Conservation (phyloP, 352 stramenopile genomes). For the Pythium myriotylum region DNA sequence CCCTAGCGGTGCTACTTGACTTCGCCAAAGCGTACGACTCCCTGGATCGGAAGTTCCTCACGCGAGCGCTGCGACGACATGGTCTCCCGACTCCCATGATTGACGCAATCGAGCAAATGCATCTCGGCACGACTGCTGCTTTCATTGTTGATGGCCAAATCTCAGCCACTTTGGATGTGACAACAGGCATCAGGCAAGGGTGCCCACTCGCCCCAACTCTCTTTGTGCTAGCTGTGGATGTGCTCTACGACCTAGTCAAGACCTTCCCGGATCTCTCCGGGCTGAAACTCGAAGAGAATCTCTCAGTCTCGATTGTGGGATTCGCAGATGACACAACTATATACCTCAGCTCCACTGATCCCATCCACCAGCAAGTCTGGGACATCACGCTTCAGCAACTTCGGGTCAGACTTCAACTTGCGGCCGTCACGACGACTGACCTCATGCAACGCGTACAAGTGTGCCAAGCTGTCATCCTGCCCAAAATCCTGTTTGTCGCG, state of each 20-base stretch:
- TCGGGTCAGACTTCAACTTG: slow-evolving; percentile 2
- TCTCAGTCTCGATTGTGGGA: not conserved
- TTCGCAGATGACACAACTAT: slow-evolving; percentile 2
- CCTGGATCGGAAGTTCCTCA: not conserved
- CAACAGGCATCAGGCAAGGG: not conserved
- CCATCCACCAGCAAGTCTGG: not conserved
- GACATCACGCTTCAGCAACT: slow-evolving; percentile 3
- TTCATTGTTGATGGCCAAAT: not conserved
- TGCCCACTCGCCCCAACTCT: not conserved
- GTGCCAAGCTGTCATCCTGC: slow-evolving; percentile 1
- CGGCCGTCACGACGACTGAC: slow-evolving; percentile 14
- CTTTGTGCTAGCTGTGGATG: slow-evolving; percentile 1
- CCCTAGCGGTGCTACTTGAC: not conserved
- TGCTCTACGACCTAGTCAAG: not conserved
- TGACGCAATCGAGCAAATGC: not conserved
- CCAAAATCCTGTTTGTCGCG: slow-evolving; percentile 17
- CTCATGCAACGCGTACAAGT: slow-evolving; percentile 10
- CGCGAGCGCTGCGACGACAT: not conserved
- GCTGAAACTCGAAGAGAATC: not conserved
- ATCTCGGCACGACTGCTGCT: not conserved
- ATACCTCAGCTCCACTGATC: not conserved
- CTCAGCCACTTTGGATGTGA: not conserved
- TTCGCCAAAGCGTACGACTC: slow-evolving; percentile 5
- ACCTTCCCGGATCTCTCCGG: too few species aligned
- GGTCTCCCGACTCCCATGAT: not conserved